Base-by-base conservation (phyloP, 202 grass and related monocot species). In the Sporobolus alterniflorus region DNA sequence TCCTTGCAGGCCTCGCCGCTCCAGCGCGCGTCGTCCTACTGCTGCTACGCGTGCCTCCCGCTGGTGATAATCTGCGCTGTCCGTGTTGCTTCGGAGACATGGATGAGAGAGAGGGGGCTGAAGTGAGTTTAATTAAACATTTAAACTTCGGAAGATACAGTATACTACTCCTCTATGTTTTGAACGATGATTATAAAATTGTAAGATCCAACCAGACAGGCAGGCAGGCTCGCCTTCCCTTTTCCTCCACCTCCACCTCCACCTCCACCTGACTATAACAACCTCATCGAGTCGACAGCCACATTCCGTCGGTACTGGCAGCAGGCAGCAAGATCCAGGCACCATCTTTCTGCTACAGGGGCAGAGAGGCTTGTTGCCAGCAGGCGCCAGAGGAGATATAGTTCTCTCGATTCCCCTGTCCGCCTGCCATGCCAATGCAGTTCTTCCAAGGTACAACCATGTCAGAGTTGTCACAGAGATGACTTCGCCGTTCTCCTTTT, bases 381-480 rank as follows among this genome's bases (percentile, higher is more conserved):
- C 61, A 83, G 63, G 42, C 55, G 67, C 57, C 60, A 86, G 72
- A 83, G 57, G 7, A 39, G 57, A 26, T n/a, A n/a, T n/a, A 30
- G 61, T 83, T 86, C 79, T 79, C 79, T 76, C 29, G 69, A 63
- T 24, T 48, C 55, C 77, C 31, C 39, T 60, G 73, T 36, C 72
- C 47, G 36, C 36, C 11, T 44, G 7, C 5, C 36, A 3, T 44
- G 63, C 56, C 55, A 64, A 69, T 90, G 88, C 84, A 87, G 75
- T 84, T 90, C 49, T 90, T 82, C 84, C 84, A 87, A 87, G 88
- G 88, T 90, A 86, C 21, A 21, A 51, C 49, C 42, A 65, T 55
- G 26, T 39, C 36, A 7, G 36, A 39, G 36, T n/a, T n/a, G n/a
- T 2, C 59, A 0, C 11, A 77, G 29, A 74, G 24, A 32, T 79